Conservation (phyloP, 2,329 filamentous ascomycete species). For the Gnomoniopsis sp. region DNA sequence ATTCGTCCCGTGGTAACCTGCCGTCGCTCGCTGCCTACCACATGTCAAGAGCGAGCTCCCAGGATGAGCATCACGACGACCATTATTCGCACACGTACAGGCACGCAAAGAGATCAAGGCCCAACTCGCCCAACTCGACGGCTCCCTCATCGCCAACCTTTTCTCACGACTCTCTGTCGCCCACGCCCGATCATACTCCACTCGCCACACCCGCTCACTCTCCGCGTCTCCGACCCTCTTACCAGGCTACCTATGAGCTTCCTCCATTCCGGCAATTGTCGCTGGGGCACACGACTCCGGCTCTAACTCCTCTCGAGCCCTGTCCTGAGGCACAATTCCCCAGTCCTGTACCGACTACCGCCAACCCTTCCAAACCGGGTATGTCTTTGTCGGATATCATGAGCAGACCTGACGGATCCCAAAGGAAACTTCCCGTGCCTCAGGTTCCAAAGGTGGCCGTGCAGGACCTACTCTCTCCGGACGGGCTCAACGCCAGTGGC, state of each 20-base stretch:
- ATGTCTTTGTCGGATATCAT: slow-evolving; percentile 91
- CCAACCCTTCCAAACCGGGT: slow-evolving; percentile 55
- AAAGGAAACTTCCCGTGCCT: slow-evolving; percentile 86
- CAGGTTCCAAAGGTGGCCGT: slow-evolving; percentile 87
- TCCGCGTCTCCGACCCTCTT: slow-evolving; percentile 74
- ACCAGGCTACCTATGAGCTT: slow-evolving; percentile 71
- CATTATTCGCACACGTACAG: slow-evolving; percentile 67
- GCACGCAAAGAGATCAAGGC: slow-evolving; percentile 81
- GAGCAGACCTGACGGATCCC: slow-evolving; percentile 78
- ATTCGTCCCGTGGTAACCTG: slow-evolving; percentile 57
- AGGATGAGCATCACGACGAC: slow-evolving; percentile 74
- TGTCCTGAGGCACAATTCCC: slow-evolving; percentile 43
- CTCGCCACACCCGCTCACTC: slow-evolving; percentile 94
- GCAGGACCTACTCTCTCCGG: slow-evolving; percentile 73
- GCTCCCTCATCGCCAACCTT: slow-evolving; percentile 95
- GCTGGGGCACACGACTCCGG: slow-evolving; percentile 50
- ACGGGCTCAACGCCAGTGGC: slow-evolving; percentile 67
- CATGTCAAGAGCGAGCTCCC: slow-evolving; percentile 86
- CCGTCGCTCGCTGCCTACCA: slow-evolving; percentile 83
- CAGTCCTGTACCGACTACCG: slow-evolving; percentile 31
- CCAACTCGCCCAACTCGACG: slow-evolving; percentile 92
- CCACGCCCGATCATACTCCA: slow-evolving; percentile 97
- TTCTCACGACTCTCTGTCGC: slow-evolving; percentile 91
- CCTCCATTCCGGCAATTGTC: slow-evolving; percentile 73
- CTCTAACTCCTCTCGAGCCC: slow-evolving; percentile 57